Conservation (phyloP, 2,329 filamentous ascomycete genomes). For the Phoma herbarum region DNA sequence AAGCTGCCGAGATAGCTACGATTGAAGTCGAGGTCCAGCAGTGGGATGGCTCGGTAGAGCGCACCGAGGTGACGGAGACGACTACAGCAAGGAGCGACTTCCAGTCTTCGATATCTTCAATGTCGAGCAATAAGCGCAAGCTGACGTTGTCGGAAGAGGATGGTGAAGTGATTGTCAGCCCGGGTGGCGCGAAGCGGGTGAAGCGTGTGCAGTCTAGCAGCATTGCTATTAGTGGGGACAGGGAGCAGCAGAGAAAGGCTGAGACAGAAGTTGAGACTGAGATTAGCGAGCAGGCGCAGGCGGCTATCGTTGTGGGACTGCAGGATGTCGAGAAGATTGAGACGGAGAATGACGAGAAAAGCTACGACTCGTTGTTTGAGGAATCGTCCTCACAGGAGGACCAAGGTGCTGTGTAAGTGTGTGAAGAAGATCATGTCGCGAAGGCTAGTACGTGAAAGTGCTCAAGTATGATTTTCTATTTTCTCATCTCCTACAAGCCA, state of each 20-base stretch:
- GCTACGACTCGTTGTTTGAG: background rate
- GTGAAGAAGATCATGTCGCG: too few species aligned
- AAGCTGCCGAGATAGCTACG: background rate
- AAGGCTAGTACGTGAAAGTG: too few species aligned
- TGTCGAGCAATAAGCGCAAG: slow-evolving; percentile 7
- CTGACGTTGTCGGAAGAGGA: background rate
- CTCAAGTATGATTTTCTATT: slow-evolving; percentile 8
- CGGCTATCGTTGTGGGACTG: background rate
- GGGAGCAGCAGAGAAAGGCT: background rate
- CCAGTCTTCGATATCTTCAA: background rate
- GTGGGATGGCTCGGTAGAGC: background rate
- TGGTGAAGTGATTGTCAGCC: background rate
- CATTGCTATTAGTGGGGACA: background rate
- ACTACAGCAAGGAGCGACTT: background rate
- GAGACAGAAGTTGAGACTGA: background rate
- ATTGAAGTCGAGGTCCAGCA: background rate
- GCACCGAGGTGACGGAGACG: background rate
- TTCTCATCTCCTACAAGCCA: background rate
- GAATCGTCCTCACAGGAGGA: background rate
- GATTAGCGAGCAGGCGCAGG: background rate
- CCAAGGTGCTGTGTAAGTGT: too few species aligned
- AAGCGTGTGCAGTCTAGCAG: background rate
- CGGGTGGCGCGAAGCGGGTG: background rate
- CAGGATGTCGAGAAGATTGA: background rate
- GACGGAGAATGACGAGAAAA: background rate